These are phyloP conservation scores for Choanephora cucurbitarum DNA, from an alignment of 371 early-diverging fungal genomes.

Conservation along the genomic window DNA sequence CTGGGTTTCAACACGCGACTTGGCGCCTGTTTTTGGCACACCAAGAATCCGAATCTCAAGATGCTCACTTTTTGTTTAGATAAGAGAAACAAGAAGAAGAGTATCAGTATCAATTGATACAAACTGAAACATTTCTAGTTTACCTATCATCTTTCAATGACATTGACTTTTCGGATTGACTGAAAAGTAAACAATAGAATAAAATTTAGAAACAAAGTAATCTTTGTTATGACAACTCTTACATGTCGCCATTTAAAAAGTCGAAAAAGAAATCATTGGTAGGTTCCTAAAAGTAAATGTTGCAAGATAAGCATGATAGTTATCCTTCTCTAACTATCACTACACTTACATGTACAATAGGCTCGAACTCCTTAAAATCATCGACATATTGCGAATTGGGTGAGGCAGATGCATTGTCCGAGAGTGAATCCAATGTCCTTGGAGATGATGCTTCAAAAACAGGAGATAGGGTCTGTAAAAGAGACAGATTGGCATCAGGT, in stretches of 20 bases:
- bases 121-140: background rate
- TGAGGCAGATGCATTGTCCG: constrained; percentile 2
- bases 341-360: background rate
- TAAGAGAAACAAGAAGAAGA: background rate
- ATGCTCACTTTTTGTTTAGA: background rate
- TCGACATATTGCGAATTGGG: constrained; percentile 4
- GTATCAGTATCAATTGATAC: background rate
- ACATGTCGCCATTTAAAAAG: background rate
- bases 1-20: constrained; percentile 92
- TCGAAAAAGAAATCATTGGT: background rate
- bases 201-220: background rate
- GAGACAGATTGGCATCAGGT: background rate
- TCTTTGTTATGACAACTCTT: background rate
- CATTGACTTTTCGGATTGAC: background rate
- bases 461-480: constrained; percentile 10
- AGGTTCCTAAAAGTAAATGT: background rate
- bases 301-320: background rate
- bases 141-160: background rate
- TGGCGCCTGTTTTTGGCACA: constrained; percentile 75
- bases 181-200: background rate
- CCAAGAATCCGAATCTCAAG: constrained; percentile 62
- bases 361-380: background rate
- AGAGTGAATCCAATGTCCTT: constrained; percentile 2
- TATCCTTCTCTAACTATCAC: background rate
- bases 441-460: constrained; percentile 3